These are phyloP conservation scores for Solanum dulcamara DNA, from an alignment of 257 asterid species.

Conservation along the genomic window DNA sequence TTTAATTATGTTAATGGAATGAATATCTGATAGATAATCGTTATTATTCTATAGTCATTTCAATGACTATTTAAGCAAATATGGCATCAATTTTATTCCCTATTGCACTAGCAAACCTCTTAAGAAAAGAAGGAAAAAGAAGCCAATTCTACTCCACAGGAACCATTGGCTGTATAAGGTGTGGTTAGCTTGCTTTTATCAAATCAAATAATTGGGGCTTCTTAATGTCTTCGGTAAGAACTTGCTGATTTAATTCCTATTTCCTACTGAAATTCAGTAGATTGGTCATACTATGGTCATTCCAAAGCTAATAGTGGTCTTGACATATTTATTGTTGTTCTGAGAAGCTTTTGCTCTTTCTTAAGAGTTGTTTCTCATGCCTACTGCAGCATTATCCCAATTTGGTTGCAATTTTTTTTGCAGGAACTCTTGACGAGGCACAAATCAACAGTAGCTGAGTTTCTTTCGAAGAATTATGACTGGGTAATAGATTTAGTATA, in stretches of 20 bases:
- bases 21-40: background rate
- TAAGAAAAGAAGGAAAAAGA: background rate
- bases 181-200: background rate
- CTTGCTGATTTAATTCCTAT: background rate
- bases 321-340: background rate
- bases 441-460: constrained; percentile 13
- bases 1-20: background rate
- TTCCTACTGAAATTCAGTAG: background rate
- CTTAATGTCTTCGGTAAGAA: background rate
- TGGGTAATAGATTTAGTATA: constrained; percentile 5
- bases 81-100: background rate
- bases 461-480: constrained; percentile 12
- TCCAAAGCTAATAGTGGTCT: background rate
- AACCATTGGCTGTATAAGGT: background rate
- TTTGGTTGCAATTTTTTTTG: background rate
- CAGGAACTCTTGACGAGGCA: constrained; percentile 16
- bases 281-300: background rate
- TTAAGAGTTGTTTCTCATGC: background rate
- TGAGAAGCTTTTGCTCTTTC: background rate
- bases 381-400: background rate
- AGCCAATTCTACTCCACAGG: background rate
- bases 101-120: background rate
- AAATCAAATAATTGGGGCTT: background rate
- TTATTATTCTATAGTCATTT: background rate
- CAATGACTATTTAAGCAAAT: background rate